Percentiles rank a stretch among this genome's conserved stretches.
Evolutionary conservation across 2,329 filamentous ascomycete genomes (phyloP).

Genomic region (Ceratocystis cubensis): DNA sequence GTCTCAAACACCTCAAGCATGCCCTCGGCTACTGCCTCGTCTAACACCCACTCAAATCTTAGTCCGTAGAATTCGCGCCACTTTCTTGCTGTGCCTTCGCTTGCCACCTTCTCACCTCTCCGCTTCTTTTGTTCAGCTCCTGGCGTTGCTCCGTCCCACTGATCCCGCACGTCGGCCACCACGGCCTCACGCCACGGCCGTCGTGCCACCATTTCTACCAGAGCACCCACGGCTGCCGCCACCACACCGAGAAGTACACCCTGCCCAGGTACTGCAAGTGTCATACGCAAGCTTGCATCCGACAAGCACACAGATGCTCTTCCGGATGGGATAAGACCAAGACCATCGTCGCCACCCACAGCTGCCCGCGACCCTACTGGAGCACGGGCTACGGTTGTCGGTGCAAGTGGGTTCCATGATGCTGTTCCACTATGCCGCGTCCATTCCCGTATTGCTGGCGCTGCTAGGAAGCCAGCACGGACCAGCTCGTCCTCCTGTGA

Average conservation of each 20-base stretch:
- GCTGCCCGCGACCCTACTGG: constrained; percentile 27
- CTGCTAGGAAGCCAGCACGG: constrained; percentile 54
- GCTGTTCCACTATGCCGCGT: constrained; percentile 30
- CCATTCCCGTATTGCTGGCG: constrained; percentile 23
- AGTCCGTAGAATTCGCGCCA: constrained; percentile 62
- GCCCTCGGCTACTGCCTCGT: constrained; percentile 57
- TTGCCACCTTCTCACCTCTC: constrained; percentile 39
- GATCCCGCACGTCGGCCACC: constrained; percentile 48
- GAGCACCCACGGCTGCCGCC: constrained; percentile 30
- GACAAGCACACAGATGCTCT: neutral
- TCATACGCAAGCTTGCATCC: constrained; percentile 29
- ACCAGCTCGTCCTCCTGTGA: constrained; percentile 47
- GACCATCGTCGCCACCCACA: constrained; percentile 41
- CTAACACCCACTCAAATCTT: constrained; percentile 57
- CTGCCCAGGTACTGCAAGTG: constrained; percentile 53
- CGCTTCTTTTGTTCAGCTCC: constrained; percentile 37
- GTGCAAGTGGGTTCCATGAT: constrained; percentile 47
- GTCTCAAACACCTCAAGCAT: constrained; percentile 64
- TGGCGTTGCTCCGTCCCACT: constrained; percentile 38
- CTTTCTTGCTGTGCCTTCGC: constrained; percentile 38
- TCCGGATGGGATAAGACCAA: constrained; percentile 28
- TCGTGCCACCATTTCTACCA: constrained; percentile 40
- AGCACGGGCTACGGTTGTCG: constrained; percentile 10
- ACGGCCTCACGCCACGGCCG: constrained; percentile 52
- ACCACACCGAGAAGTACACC: constrained; percentile 56